Base-by-base conservation (phyloP, 176 grass and related monocot species). In the Aegilops sharonensis region DNA sequence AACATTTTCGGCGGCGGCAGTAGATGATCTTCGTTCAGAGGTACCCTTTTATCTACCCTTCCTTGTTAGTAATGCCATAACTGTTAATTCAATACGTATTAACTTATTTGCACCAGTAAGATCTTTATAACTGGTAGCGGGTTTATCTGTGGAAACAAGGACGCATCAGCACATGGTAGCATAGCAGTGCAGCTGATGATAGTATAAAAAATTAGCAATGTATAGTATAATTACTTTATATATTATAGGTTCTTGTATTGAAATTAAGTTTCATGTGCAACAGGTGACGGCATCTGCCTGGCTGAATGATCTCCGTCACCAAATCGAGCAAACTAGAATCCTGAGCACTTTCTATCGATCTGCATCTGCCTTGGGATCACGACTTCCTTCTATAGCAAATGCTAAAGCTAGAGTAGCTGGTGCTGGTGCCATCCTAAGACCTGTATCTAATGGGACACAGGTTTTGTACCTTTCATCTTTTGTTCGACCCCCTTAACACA, bases 241-340 rank as follows among this genome's bases (percentile, higher is more conserved):
- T 25, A 15, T 35, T 60, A 67, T 74, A 66, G 39, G 13, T 63
- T 40, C 7, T 70, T 56, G 17, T 50, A 68, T 39, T 70, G 21
- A 86, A 79, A 61, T 71, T 25, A 69, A 91, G 66, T 17, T 75
- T 8, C 71, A 5, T 84, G 52, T 70, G 62, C 80, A 35, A 91
- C 78, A 98, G 94, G 97, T 98, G 72, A 98, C 94, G 67, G 88
- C 94, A 68, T 98, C 97, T 80, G 93, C 97, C 20, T 98, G 97
- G 97, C 61, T 98, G 40, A 98, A 95, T 81, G 97, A 98, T 81
- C 86, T 98, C 31, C 90, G 94, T 77, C 93, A 91, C 83, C 97
- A 98, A 89, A 95, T 98, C 32, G 93, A 98, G 83, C 93, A 94
- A 69, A 98, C 92, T 21, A 92, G 97, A 84, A 95, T 98, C 68